Evolutionary conservation across 139 green algal species (phyloP).

Genomic region (Dunaliella sp.): DNA sequence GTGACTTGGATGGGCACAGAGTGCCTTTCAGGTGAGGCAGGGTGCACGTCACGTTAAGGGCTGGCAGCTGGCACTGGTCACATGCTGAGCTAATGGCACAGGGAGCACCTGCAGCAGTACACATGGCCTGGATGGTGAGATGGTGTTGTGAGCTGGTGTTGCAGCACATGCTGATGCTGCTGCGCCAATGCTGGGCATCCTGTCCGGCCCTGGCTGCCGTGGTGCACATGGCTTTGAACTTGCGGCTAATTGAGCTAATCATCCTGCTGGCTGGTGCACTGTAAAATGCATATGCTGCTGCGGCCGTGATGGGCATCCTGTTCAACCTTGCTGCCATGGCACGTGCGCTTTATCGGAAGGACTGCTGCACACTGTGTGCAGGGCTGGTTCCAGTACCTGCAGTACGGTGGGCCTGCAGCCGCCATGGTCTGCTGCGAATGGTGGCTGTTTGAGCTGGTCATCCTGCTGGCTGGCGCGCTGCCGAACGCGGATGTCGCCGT

Average conservation of each 20-base stretch:
- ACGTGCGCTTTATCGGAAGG: not conserved
- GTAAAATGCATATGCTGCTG: too few species aligned
- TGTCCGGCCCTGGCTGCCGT: constrained; percentile 8
- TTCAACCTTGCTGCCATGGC: constrained; percentile 15
- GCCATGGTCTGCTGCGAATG: constrained; percentile 45
- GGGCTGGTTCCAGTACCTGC: constrained; percentile 46
- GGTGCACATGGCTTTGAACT: not conserved
- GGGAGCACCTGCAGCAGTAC: not conserved
- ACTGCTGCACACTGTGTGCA: not conserved
- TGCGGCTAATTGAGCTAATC: constrained; percentile 33
- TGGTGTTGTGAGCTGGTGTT: too few species aligned
- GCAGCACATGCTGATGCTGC: too few species aligned
- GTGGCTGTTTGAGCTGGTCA: constrained; percentile 38
- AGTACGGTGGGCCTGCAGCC: constrained; percentile 36
- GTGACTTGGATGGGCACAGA: constrained; percentile 16
- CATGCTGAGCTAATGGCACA: too few species aligned
- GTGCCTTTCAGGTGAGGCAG: constrained; percentile 17
- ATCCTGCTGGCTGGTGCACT: too few species aligned
- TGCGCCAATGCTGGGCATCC: too few species aligned
- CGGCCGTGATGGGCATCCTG: too few species aligned
- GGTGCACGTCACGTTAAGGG: too few species aligned
- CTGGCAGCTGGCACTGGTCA: not conserved
- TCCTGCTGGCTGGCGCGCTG: constrained; percentile 34
- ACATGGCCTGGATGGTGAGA: too few species aligned
- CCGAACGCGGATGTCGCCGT: constrained; percentile 26